phyloP scores from a whole-genome alignment of 140 eudicot genomes.

The Oenanthe javanica region DNA sequence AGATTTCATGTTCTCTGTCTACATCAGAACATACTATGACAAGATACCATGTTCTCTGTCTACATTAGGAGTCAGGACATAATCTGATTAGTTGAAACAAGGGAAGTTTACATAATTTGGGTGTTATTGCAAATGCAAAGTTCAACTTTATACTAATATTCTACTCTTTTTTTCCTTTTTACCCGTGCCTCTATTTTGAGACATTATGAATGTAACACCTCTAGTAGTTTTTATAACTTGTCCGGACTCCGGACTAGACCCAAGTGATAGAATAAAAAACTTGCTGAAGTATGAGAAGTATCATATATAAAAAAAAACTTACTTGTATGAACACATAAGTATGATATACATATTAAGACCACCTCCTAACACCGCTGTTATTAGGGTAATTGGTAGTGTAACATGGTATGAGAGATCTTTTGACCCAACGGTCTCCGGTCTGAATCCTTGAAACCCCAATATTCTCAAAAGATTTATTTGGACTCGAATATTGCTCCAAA shows the following conservation, averaged over 20 bases:
- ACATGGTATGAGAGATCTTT: not conserved
- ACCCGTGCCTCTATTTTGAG: not conserved
- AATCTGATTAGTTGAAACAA: not conserved
- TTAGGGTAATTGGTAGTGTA: not conserved
- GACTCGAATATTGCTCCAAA: not conserved
- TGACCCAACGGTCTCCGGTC: not conserved
- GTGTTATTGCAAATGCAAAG: not conserved
- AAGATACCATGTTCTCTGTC: not conserved
- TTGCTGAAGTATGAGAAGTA: too few relatives aligned
- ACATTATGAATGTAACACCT: not conserved
- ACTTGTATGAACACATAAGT: not conserved
- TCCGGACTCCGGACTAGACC: not conserved
- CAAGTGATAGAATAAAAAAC: not conserved
- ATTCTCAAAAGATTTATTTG: not conserved
- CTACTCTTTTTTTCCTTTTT: not conserved
- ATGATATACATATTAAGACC: not conserved
- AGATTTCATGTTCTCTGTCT: not conserved
- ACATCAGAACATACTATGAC: not conserved
- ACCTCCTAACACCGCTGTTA: not conserved
- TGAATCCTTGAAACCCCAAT: not conserved
- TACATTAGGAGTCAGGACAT: not conserved
- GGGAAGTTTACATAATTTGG: not conserved
- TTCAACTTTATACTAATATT: not conserved
- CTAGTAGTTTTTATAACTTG: not conserved
- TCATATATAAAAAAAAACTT: not conserved